These are phyloP conservation scores for Phyllosticta citriasiana DNA, from an alignment of 2,329 filamentous ascomycete genomes.

Conservation along the genomic window DNA sequence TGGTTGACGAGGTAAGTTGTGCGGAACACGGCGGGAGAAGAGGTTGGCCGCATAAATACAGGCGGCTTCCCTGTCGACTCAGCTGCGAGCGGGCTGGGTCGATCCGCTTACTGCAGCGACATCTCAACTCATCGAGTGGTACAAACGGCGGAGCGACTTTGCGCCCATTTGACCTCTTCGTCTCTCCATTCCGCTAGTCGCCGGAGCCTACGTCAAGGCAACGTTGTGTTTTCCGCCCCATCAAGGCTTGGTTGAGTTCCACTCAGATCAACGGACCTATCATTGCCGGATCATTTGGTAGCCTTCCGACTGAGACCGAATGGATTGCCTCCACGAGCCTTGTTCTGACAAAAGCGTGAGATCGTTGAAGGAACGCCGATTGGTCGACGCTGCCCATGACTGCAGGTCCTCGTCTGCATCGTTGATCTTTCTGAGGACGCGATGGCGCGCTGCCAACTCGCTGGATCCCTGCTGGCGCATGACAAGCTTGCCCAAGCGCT, in stretches of 20 bases:
- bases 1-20: background rate
- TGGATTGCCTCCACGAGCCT: background rate
- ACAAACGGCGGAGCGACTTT: background rate
- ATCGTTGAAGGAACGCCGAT: background rate
- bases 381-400: background rate
- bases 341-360: background rate
- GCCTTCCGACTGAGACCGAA: background rate
- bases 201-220: no score
- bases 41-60: background rate
- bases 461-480: conserved; percentile 2
- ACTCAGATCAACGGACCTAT: background rate
- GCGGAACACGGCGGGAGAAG: background rate
- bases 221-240: no score
- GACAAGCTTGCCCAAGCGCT: background rate
- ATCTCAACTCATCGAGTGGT: background rate
- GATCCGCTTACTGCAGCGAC: background rate
- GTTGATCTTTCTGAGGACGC: background rate
- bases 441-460: background rate
- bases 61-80: background rate
- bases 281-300: background rate
- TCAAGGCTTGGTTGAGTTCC: no score
- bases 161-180: background rate
- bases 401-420: background rate
- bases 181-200: background rate
- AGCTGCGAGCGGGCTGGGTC: background rate